Conservation (phyloP, 371 early-diverging fungal genomes). For the Chytridium lagenaria region DNA sequence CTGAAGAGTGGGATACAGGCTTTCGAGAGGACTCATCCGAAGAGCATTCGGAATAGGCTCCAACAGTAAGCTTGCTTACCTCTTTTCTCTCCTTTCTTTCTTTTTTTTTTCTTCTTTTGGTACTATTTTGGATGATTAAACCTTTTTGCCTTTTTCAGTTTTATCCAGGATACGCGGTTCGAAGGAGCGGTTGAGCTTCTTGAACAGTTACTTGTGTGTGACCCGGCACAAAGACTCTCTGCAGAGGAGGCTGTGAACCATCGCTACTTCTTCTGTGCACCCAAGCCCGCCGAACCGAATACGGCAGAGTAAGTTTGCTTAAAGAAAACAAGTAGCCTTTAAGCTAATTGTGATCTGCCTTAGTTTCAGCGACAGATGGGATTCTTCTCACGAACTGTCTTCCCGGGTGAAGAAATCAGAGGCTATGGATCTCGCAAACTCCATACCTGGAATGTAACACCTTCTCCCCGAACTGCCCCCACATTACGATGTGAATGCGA, state of each 20-base stretch:
- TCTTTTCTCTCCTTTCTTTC: too few relatives aligned
- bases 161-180: conserved; percentile 25
- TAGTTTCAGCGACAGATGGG: conserved; percentile 32
- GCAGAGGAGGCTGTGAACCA: conserved; percentile 25
- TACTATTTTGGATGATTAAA: too few relatives aligned
- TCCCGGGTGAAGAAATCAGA: conserved; percentile 11
- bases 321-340: background rate
- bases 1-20: conserved; percentile 44
- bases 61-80: conserved; percentile 1
- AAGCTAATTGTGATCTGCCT: too few relatives aligned
- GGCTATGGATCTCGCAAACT: background rate
- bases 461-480: conserved; percentile 12
- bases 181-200: conserved; percentile 31
- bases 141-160: too few relatives aligned
- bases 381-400: conserved; percentile 32
- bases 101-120: too few relatives aligned
- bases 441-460: conserved; percentile 22
- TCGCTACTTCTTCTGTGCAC: conserved; percentile 25
- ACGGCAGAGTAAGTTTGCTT: conserved; percentile 20
- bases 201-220: conserved; percentile 19
- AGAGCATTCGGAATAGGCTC: background rate
- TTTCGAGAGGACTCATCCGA: conserved; percentile 8
- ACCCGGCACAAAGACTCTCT: conserved; percentile 24
- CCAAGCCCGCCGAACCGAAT: conserved; percentile 7
- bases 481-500: conserved; percentile 23